Conservation (phyloP, 2,329 filamentous ascomycete genomes). For the Fusarium globosum region DNA sequence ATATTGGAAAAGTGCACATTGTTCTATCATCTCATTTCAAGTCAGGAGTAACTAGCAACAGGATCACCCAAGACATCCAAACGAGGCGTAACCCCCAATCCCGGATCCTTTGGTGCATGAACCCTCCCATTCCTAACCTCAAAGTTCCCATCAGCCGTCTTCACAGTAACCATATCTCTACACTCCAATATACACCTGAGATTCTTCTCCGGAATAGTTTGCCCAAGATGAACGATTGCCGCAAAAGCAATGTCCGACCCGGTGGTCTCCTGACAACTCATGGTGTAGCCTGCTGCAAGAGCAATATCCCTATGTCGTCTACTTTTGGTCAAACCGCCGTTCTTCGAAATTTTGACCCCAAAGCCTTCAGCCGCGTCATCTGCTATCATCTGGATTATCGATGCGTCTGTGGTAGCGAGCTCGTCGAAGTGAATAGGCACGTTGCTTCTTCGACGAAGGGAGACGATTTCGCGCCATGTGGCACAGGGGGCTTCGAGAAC, state of each 20-base stretch:
- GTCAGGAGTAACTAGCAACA: constrained; percentile 29
- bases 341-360: constrained; percentile 36
- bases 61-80: constrained; percentile 34
- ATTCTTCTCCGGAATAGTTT: constrained; percentile 29
- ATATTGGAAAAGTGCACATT: not conserved
- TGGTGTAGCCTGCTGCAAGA: constrained; percentile 31
- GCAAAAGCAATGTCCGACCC: constrained; percentile 34
- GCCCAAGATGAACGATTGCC: constrained; percentile 31
- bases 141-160: constrained; percentile 34
- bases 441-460: constrained; percentile 22
- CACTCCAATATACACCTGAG: constrained; percentile 32
- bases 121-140: constrained; percentile 22
- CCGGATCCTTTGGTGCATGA: constrained; percentile 25
- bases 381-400: constrained; percentile 26
- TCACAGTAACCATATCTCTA: constrained; percentile 25
- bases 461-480: constrained; percentile 26
- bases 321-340: constrained; percentile 30
- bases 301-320: constrained; percentile 32
- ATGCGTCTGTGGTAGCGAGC: constrained; percentile 25
- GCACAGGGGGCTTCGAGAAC: constrained; percentile 37
- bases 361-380: constrained; percentile 35
- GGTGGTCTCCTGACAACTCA: constrained; percentile 33
- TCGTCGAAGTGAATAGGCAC: constrained; percentile 34
- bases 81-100: constrained; percentile 19
- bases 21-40: not conserved